These are phyloP conservation scores for Tetraselmis chui DNA, from an alignment of 139 green algal genomes.

Conservation along the genomic window DNA sequence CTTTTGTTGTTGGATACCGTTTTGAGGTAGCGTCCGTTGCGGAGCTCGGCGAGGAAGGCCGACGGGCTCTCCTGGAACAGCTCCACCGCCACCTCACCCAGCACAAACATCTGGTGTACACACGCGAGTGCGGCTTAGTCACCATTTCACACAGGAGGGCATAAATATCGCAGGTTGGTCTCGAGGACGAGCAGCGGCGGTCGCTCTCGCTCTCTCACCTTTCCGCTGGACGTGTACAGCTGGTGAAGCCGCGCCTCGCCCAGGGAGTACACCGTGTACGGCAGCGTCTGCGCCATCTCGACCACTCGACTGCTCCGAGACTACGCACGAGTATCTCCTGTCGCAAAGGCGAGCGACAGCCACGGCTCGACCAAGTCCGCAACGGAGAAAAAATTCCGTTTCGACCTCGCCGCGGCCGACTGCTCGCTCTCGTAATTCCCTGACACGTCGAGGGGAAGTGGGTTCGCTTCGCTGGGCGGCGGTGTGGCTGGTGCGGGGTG, in stretches of 20 bases:
- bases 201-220: conserved; percentile 24
- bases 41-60: conserved; percentile 64
- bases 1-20: conserved; percentile 33
- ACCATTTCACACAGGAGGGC: neutral
- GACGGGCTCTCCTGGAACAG: conserved; percentile 67
- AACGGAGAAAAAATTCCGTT: too few species aligned
- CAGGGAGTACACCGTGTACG: conserved; percentile 56
- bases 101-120: conserved; percentile 53
- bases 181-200: neutral
- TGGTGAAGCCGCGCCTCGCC: conserved; percentile 58
- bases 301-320: too few species aligned
- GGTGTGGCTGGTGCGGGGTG: too few species aligned
- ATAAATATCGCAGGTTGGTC: neutral
- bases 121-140: neutral
- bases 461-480: too few species aligned
- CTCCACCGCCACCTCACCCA: conserved; percentile 65
- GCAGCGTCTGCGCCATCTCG: conserved; percentile 27
- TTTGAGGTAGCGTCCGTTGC: conserved; percentile 56
- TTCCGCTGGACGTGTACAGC: conserved; percentile 49
- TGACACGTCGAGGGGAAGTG: too few species aligned
- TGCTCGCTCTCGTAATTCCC: too few species aligned
- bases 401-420: too few species aligned
- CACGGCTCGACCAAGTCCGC: too few species aligned
- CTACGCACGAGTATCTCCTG: too few species aligned
- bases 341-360: too few species aligned